A percentile compares a stretch with the other conserved stretches of the same genome.
Conservation (phyloP, 305 asterid species). For the Ilex paraguariensis region DNA sequence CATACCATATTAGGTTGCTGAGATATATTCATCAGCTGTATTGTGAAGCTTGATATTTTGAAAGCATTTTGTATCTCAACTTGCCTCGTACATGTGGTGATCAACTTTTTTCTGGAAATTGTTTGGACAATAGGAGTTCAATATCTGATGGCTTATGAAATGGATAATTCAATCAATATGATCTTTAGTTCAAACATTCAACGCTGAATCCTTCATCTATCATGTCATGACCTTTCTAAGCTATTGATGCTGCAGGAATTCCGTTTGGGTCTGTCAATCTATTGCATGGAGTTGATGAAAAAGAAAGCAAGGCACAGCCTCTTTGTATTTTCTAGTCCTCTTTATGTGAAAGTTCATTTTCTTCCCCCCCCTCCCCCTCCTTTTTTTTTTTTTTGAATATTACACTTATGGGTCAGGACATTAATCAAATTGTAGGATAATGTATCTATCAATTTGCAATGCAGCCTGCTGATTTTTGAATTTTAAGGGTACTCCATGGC, state of each 20-base stretch:
- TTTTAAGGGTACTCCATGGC: too few species aligned
- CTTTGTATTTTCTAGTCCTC: slow-evolving; percentile 45
- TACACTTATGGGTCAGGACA: not conserved
- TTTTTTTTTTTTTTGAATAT: not conserved
- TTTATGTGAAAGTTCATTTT: slow-evolving; percentile 25
- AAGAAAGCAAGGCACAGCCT: slow-evolving; percentile 97
- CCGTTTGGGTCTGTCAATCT: slow-evolving; percentile 98
- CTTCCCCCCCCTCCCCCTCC: not conserved
- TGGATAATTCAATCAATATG: not conserved
- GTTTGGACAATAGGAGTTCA: not conserved
- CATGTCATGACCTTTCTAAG: slow-evolving; percentile 19
- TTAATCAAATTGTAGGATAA: too few species aligned
- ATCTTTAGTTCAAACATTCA: not conserved
- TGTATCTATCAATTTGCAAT: too few species aligned
- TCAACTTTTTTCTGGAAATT: not conserved
- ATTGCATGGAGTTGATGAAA: slow-evolving; percentile 88
- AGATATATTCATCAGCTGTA: not conserved
- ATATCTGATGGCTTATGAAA: not conserved
- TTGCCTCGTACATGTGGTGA: not conserved
- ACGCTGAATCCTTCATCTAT: not conserved
- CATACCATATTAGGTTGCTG: not conserved
- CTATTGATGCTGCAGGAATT: slow-evolving; percentile 66
- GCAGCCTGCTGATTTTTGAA: too few species aligned
- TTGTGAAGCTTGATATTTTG: not conserved
- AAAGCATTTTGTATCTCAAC: not conserved